phyloP scores from a whole-genome alignment of 2,329 filamentous ascomycete species.

The Curvularia sp. region DNA sequence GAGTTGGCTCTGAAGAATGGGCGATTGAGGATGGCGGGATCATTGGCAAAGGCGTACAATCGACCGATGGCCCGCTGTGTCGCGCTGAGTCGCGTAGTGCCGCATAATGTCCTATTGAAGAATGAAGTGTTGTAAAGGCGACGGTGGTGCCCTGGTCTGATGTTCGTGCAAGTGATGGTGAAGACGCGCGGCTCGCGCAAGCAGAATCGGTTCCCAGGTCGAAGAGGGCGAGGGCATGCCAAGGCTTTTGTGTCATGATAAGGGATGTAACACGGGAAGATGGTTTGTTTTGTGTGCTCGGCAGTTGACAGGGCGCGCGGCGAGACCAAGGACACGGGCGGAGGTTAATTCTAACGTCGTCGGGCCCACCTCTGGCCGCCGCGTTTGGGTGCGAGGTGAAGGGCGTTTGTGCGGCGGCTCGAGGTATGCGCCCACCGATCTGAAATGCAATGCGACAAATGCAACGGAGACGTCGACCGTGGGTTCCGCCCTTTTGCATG shows the following conservation, averaged over 20 bases:
- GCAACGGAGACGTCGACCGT: conserved; percentile 14
- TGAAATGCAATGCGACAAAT: conserved; percentile 8
- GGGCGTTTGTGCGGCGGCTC: background rate
- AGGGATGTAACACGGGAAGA: conserved; percentile 6
- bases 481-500: conserved; percentile 16
- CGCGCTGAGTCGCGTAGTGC: conserved; percentile 19
- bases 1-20: conserved; percentile 44
- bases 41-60: conserved; percentile 41
- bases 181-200: background rate
- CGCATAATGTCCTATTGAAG: conserved; percentile 6
- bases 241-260: conserved; percentile 7
- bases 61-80: conserved; percentile 41
- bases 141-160: background rate
- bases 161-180: background rate
- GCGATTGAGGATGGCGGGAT: conserved; percentile 37
- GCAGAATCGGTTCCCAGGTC: background rate
- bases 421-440: background rate
- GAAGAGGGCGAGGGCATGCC: background rate
- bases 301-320: conserved; percentile 9
- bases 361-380: background rate
- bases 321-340: background rate
- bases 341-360: conserved; percentile 1
- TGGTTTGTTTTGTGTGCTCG: conserved; percentile 9
- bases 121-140: background rate
- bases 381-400: background rate